phyloP scores from a whole-genome alignment of 2,329 filamentous ascomycete species.

The Neospermospora avenae region DNA sequence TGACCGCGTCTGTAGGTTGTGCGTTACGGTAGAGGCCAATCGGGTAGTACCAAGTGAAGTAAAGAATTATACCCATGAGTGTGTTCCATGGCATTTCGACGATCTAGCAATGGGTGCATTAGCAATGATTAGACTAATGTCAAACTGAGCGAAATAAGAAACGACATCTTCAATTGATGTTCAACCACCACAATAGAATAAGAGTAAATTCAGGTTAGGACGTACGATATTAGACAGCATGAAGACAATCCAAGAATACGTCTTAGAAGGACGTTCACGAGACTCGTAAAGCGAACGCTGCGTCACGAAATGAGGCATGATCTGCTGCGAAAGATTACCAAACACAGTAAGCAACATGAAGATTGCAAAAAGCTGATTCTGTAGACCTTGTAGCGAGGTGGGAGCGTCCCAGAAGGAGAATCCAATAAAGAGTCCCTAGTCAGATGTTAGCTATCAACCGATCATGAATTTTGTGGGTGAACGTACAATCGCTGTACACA shows the following conservation, averaged over 20 bases:
- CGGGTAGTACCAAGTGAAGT: constrained; percentile 81
- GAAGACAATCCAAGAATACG: constrained; percentile 70
- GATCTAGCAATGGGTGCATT: constrained; percentile 36
- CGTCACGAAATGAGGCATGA: constrained; percentile 67
- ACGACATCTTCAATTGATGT: too few relatives aligned
- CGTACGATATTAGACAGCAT: constrained; percentile 62
- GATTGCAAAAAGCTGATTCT: constrained; percentile 69
- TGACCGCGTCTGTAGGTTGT: constrained; percentile 53
- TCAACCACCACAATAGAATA: too few relatives aligned
- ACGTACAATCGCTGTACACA: constrained; percentile 27
- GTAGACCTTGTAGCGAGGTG: constrained; percentile 58
- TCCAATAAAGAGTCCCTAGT: constrained; percentile 57
- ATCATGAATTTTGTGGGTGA: constrained; percentile 37
- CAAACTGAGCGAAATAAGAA: too few relatives aligned
- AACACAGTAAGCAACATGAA: constrained; percentile 76
- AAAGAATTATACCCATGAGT: constrained; percentile 72
- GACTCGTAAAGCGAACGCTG: constrained; percentile 56
- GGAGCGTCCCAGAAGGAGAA: constrained; percentile 68
- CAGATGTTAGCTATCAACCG: neutral
- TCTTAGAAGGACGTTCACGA: constrained; percentile 72
- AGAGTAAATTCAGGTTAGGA: too few relatives aligned
- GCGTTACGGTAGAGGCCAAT: constrained; percentile 70
- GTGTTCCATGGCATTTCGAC: constrained; percentile 83
- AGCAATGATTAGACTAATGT: too few relatives aligned
- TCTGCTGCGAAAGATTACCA: constrained; percentile 71